phyloP scores from a whole-genome alignment of 768 basidiomycete species.

The Mycena galopus region DNA sequence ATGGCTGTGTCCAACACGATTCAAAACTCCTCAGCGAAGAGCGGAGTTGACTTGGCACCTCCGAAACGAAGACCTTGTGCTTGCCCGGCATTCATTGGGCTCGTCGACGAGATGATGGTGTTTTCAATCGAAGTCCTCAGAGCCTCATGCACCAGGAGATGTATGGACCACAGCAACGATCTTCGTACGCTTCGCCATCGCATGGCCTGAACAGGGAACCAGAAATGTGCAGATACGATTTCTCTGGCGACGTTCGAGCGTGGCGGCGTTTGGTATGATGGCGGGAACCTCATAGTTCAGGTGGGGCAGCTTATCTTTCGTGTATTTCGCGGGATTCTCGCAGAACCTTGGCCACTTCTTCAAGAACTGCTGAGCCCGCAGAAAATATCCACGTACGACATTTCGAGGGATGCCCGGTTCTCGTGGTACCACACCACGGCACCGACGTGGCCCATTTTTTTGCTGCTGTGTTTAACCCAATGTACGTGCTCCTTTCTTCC shows the following conservation, averaged over 20 bases:
- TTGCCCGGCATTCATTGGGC: no score
- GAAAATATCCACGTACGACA: background rate
- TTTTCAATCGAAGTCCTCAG: no score
- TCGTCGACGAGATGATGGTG: no score
- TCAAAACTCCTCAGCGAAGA: no score
- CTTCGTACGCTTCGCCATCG: no score
- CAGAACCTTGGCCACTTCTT: background rate
- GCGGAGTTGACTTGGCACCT: no score
- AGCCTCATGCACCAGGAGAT: no score
- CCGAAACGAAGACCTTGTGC: no score
- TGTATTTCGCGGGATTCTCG: conserved; percentile 13
- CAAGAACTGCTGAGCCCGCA: background rate
- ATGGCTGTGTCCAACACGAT: no score
- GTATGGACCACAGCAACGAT: no score
- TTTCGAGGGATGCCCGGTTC: conserved; percentile 4
- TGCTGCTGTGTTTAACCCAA: conserved; percentile 4
- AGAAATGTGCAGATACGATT: no score
- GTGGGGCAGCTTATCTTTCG: background rate
- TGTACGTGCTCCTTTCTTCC: background rate
- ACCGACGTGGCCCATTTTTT: background rate
- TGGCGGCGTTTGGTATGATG: background rate
- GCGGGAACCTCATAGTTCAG: background rate
- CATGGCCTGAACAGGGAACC: no score
- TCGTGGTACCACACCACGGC: background rate
- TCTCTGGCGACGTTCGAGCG: background rate